Conservation (phyloP, 306 rosid species). For the Malus fusca region DNA sequence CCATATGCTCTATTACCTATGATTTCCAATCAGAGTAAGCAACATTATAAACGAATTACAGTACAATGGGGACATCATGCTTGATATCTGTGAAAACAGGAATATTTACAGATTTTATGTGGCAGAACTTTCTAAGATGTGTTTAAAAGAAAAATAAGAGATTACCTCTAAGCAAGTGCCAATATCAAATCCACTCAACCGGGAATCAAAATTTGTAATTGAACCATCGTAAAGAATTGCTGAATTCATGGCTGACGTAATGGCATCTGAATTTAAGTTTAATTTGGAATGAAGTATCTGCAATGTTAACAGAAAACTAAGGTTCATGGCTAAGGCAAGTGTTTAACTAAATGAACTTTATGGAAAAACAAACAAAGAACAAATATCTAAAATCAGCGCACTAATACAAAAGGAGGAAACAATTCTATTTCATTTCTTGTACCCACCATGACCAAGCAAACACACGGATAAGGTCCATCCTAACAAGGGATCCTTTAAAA, state of each 20-base stretch:
- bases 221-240: slow-evolving; percentile 83
- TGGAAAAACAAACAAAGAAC: not conserved
- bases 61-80: not conserved
- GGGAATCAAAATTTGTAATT: slow-evolving; percentile 56
- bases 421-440: not conserved
- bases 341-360: slow-evolving; percentile 13
- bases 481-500: not conserved
- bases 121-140: not conserved
- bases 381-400: not conserved
- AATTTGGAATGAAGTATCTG: slow-evolving; percentile 79
- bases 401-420: not conserved
- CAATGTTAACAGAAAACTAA: slow-evolving; percentile 20
- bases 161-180: slow-evolving; percentile 98
- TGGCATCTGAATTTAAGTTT: slow-evolving; percentile 33
- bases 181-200: slow-evolving; percentile 74
- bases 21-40: not conserved
- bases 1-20: slow-evolving; percentile 97
- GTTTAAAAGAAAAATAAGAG: not conserved
- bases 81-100: not conserved
- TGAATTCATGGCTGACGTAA: slow-evolving; percentile 38
- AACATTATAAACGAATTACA: not conserved
- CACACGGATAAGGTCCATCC: not conserved
- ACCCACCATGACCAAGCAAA: not conserved
- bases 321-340: slow-evolving; percentile 12
- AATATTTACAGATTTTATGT: not conserved